Evolutionary conservation across 2,329 filamentous ascomycete genomes (phyloP), one percentile per base, ranked within the genome.

Genomic region (Fusarium sp.): DNA sequence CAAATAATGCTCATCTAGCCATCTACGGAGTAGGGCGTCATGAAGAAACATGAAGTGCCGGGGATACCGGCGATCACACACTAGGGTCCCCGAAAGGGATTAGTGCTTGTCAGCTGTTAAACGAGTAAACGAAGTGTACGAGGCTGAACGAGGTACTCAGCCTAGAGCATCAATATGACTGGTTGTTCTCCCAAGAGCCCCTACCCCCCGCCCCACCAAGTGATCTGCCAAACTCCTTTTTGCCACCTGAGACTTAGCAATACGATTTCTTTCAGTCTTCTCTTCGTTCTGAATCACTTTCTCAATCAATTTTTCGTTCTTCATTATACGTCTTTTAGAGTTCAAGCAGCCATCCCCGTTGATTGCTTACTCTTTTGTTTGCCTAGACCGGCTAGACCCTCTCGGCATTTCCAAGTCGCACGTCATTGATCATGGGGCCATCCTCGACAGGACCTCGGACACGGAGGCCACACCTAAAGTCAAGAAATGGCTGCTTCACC

Each of bases 331-430:
- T 30, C 14, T 14, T 0, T n/a, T 6, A 30, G 4, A 8, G 10
- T 17, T n/a, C 1, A 7, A 8, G 20, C 20, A 30, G 3, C 14
- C 7, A n/a, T 5, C 45, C 20, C 28, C 14, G 10, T 3, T 6
- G 7, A n/a, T 7, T n/a, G 18, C 10, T 17, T 22, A 1, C 9
- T 17, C 0, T 8, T 30, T 5, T 15, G 20, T 2, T 30, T 22
- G 9, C 13, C 18, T 12, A 13, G 24, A 45, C 5, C 5, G n/a
- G 15, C n/a, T 13, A 8, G 44, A 11, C 24, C 13, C 5, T 47
- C 13, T 26, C 17, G 12, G 24, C 8, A 20, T 14, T 26, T 26
- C 24, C 13, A 45, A 6, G 18, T 10, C 18, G 2, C 18, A 3
- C 2, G 26, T 11, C 13, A 8, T 18, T 3, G 17, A 50, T 30